Evolutionary conservation across 176 grass and related monocot species (phyloP).

Genomic region (Juncus inflexus): DNA sequence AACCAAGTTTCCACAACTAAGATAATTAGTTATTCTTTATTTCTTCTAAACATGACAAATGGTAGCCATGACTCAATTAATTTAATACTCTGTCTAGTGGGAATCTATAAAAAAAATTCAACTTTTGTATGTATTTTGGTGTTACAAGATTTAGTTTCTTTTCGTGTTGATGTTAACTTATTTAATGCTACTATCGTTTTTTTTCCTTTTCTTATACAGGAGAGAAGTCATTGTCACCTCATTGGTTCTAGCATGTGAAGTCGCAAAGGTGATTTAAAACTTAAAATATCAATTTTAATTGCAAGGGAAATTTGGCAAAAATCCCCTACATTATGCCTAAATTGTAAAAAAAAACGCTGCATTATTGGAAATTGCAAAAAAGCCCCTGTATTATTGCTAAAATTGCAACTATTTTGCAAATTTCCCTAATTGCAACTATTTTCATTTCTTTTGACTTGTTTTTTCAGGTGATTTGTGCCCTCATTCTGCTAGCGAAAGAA

Average conservation of each 20-base stretch:
- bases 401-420: neutral
- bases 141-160: too few relatives aligned
- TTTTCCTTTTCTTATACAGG: slow-evolving; percentile 39
- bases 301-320: neutral
- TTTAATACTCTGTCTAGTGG: too few relatives aligned
- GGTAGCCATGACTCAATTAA: too few relatives aligned
- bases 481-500: slow-evolving; percentile 66
- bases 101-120: too few relatives aligned
- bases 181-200: neutral
- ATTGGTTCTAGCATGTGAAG: slow-evolving; percentile 74
- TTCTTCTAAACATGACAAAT: too few relatives aligned
- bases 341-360: neutral
- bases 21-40: too few relatives aligned
- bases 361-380: too few relatives aligned
- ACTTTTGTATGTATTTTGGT: too few relatives aligned
- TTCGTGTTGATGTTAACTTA: neutral
- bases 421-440: neutral
- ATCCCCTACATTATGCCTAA: neutral
- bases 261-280: slow-evolving; percentile 54
- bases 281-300: too few relatives aligned
- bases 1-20: too few relatives aligned
- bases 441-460: slow-evolving; percentile 30
- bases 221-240: slow-evolving; percentile 89
- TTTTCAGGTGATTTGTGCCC: slow-evolving; percentile 63
- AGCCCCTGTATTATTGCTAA: too few relatives aligned